phyloP scores from a whole-genome alignment of 805 yeast species.

The Wickerhamomyces silvicola region DNA sequence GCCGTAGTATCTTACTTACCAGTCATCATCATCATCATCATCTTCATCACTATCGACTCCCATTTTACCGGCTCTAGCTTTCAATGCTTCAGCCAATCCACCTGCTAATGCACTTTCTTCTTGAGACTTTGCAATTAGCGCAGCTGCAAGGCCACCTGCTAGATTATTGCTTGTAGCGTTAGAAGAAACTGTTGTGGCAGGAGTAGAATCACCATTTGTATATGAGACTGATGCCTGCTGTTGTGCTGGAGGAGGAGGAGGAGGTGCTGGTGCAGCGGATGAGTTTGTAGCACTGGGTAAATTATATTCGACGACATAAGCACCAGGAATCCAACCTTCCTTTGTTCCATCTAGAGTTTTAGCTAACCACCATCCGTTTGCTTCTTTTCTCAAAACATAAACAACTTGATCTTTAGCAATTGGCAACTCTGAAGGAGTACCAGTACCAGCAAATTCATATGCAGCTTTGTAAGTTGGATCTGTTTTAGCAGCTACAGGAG shows the following conservation, averaged over 20 bases:
- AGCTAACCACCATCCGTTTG: constrained; percentile 94
- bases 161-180: constrained; percentile 22
- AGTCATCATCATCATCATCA: constrained; percentile 70
- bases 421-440: constrained; percentile 75
- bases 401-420: constrained; percentile 71
- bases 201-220: constrained; percentile 9
- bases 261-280: constrained; percentile 26
- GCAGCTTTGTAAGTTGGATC: constrained; percentile 80
- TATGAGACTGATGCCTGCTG: constrained; percentile 17
- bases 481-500: constrained; percentile 54
- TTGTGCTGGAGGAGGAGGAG: constrained; percentile 30
- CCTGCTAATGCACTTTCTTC: constrained; percentile 64
- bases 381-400: constrained; percentile 62
- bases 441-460: constrained; percentile 85
- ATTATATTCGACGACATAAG: constrained; percentile 64
- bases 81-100: constrained; percentile 84
- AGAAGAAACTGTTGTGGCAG: constrained; percentile 15
- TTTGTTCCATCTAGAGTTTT: constrained; percentile 64
- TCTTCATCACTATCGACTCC: constrained; percentile 60
- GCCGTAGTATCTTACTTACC: constrained; percentile 61
- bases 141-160: constrained; percentile 61
- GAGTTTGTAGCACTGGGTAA: constrained; percentile 37
- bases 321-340: constrained; percentile 97
- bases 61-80: constrained; percentile 66
- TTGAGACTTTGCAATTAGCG: constrained; percentile 54